Evolutionary conservation across 2,329 filamentous ascomycete genomes (phyloP).

Genomic region (Phyllosticta capitalensis): DNA sequence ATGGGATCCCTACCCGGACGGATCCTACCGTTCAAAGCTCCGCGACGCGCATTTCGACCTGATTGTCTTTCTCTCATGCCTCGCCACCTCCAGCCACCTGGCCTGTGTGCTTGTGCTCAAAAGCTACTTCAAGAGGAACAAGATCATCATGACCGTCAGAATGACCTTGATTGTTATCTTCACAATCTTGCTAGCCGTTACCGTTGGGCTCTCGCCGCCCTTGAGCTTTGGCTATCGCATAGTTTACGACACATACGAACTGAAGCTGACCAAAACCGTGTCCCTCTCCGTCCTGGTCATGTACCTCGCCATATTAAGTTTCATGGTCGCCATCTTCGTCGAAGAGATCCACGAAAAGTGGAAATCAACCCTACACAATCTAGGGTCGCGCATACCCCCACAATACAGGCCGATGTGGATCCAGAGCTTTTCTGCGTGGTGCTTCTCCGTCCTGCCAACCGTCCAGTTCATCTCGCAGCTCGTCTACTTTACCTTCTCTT

Average conservation of each 20-base stretch:
- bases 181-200: constrained; percentile 18
- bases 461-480: neutral
- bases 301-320: neutral
- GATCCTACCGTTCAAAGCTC: neutral
- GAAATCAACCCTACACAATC: neutral
- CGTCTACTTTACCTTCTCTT: neutral
- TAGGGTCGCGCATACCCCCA: neutral
- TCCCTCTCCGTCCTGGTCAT: neutral
- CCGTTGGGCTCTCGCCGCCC: constrained; percentile 19
- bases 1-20: neutral
- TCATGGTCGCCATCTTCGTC: neutral
- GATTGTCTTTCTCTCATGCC: constrained; percentile 23
- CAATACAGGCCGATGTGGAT: neutral
- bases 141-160: constrained; percentile 20
- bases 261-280: neutral
- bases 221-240: neutral
- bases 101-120: constrained; percentile 24
- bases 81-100: constrained; percentile 23
- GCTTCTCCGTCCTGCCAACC: neutral
- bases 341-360: neutral
- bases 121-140: constrained; percentile 24
- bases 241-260: neutral
- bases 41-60: constrained; percentile 10
- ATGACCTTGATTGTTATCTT: constrained; percentile 21
- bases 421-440: neutral